A percentile compares a stretch with the other conserved stretches of the same genome.
Conservation (phyloP, 768 basidiomycete species). For the Termitomyces sp. region DNA sequence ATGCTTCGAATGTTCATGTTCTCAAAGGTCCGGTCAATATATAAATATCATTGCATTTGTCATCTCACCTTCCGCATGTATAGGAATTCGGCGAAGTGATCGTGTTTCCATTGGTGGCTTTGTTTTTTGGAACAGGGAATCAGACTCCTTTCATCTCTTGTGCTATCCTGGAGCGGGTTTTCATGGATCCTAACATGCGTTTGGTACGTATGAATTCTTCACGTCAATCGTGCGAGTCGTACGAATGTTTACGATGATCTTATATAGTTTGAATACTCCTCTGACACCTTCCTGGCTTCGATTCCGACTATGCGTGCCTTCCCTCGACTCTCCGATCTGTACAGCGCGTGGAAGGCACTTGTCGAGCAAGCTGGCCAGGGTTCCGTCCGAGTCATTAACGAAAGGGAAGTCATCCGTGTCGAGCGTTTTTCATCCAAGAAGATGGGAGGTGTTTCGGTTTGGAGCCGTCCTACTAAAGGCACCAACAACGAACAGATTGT, state of each 20-base stretch:
- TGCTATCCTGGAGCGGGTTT: constrained; percentile 31
- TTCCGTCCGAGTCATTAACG: constrained; percentile 23
- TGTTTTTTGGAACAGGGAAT: constrained; percentile 34
- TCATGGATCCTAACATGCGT: constrained; percentile 34
- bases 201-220: constrained; percentile 19
- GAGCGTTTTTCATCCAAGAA: constrained; percentile 20
- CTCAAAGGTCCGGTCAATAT: constrained; percentile 24
- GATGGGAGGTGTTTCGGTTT: constrained; percentile 22
- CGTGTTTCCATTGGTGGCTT: constrained; percentile 29
- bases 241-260: neutral
- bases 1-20: constrained; percentile 31
- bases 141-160: constrained; percentile 34
- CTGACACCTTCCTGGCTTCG: constrained; percentile 28
- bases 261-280: constrained; percentile 30
- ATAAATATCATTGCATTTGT: neutral
- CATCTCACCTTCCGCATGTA: neutral
- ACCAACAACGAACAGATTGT: constrained; percentile 28
- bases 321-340: constrained; percentile 26
- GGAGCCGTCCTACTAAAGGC: constrained; percentile 27
- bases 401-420: constrained; percentile 28
- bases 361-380: constrained; percentile 27
- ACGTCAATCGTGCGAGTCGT: neutral
- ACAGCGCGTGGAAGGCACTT: constrained; percentile 25
- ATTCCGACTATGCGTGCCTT: constrained; percentile 31
- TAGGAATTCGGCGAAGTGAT: constrained; percentile 31